These are phyloP conservation scores for Myriosclerotinia scirpicola DNA, from an alignment of 2,329 filamentous ascomycete genomes.

Conservation along the genomic window DNA sequence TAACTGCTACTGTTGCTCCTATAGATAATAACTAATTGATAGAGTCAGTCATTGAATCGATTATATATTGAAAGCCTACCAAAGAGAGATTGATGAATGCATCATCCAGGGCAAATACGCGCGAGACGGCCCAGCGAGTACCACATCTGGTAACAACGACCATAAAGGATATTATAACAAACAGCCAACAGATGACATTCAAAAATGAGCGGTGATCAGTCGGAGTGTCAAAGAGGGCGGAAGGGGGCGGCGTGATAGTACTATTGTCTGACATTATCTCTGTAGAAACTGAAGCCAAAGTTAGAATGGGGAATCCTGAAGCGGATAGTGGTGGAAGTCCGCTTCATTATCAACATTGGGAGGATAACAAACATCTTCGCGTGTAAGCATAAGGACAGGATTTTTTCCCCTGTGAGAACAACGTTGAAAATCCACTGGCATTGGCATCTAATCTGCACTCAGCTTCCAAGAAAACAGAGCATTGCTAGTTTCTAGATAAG, in stretches of 20 bases:
- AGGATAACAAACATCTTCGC: not conserved
- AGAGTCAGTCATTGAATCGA: not conserved
- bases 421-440: not conserved
- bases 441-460: not conserved
- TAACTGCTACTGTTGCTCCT: constrained; percentile 1
- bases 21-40: not conserved
- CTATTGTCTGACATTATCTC: constrained; percentile 9
- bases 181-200: not conserved
- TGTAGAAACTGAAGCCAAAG: constrained; percentile 7
- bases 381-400: not conserved
- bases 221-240: not conserved
- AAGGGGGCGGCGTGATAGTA: not conserved
- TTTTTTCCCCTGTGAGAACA: not conserved
- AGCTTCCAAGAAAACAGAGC: not conserved
- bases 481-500: not conserved
- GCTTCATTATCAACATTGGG: not conserved
- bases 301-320: not conserved
- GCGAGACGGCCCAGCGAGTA: constrained; percentile 9
- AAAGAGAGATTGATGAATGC: constrained; percentile 4
- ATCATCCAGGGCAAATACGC: constrained; percentile 1
- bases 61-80: not conserved
- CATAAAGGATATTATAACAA: constrained; percentile 1
- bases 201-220: constrained; percentile 3
- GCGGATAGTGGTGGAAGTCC: not conserved
- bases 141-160: constrained; percentile 8